A percentile compares a stretch with the other conserved stretches of the same genome.
Evolutionary conservation across 139 green algal species (phyloP).

Genomic region (Chlamydomonas eustigma): DNA sequence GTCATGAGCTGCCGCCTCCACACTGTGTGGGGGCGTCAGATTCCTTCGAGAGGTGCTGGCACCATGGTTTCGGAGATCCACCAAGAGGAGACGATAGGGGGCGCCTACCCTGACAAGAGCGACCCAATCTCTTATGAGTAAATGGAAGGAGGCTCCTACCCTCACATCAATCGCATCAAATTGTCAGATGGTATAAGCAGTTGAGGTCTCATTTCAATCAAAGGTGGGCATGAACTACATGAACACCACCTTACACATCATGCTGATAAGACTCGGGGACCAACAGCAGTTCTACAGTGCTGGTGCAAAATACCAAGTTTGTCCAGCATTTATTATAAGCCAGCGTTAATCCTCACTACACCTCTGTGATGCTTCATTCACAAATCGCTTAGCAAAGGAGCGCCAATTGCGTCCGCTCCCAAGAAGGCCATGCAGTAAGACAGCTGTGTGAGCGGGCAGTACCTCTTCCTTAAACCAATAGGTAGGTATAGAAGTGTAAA

Average conservation of each 20-base stretch:
- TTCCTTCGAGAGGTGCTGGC: slow-evolving; percentile 17
- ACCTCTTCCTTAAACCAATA: too few relatives aligned
- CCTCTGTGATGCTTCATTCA: slow-evolving; percentile 14
- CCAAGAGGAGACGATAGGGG: slow-evolving; percentile 49
- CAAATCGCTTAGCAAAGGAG: slow-evolving; percentile 13
- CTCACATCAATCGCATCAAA: background rate
- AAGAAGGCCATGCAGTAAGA: slow-evolving; percentile 48
- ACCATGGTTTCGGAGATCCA: slow-evolving; percentile 73
- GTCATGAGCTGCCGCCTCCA: slow-evolving; percentile 62
- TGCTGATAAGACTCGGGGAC: too few relatives aligned
- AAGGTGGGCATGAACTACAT: background rate
- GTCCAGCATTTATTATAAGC: too few relatives aligned
- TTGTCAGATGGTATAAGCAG: background rate
- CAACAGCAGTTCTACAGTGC: too few relatives aligned
- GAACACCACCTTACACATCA: background rate
- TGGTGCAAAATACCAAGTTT: too few relatives aligned
- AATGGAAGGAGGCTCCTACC: background rate
- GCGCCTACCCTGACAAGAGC: slow-evolving; percentile 1
- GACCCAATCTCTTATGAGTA: too few relatives aligned
- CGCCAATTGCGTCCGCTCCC: slow-evolving; percentile 50
- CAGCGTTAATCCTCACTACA: too few relatives aligned
- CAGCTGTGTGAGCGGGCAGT: background rate
- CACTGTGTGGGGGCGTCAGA: slow-evolving; percentile 62
- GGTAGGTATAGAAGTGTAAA: too few relatives aligned
- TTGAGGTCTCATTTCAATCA: background rate